phyloP scores from a whole-genome alignment of 1,284 basidiomycete genomes.

The Caloboletus inedulis region DNA sequence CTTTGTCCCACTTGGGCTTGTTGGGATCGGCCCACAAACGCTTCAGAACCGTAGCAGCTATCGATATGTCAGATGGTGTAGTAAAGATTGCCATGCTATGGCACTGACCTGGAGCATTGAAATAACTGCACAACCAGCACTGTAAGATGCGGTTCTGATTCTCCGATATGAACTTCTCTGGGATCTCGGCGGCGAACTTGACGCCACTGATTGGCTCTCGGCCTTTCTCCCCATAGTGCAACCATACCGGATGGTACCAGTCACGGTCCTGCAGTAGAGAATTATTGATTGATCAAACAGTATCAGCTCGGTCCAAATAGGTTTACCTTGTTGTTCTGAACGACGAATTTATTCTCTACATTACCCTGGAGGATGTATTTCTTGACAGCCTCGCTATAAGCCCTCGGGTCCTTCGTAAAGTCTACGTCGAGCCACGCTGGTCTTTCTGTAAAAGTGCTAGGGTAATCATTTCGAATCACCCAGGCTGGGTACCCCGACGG shows the following conservation, averaged over 20 bases:
- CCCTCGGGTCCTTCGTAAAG: background rate
- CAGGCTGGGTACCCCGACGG: background rate
- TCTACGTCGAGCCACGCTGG: background rate
- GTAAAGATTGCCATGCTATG: background rate
- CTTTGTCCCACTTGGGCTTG: background rate
- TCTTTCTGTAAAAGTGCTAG: rapidly evolving
- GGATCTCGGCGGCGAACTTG: background rate
- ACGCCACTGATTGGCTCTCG: constrained; percentile 1
- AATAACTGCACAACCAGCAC: background rate
- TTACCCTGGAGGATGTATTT: background rate
- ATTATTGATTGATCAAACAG: background rate
- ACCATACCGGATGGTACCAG: constrained; percentile 3
- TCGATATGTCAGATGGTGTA: background rate
- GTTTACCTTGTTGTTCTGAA: background rate
- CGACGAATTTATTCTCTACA: background rate
- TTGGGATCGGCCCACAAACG: background rate
- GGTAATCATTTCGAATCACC: background rate
- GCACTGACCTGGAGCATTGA: background rate
- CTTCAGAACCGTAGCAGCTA: background rate
- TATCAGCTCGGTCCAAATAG: background rate
- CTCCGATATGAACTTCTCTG: background rate
- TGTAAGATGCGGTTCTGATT: background rate
- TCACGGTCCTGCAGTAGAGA: background rate
- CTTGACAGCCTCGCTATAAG: background rate
- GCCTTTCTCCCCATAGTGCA: background rate